Evolutionary conservation across 768 basidiomycete genomes (phyloP).

Genomic region (Leccinum uliginosum): DNA sequence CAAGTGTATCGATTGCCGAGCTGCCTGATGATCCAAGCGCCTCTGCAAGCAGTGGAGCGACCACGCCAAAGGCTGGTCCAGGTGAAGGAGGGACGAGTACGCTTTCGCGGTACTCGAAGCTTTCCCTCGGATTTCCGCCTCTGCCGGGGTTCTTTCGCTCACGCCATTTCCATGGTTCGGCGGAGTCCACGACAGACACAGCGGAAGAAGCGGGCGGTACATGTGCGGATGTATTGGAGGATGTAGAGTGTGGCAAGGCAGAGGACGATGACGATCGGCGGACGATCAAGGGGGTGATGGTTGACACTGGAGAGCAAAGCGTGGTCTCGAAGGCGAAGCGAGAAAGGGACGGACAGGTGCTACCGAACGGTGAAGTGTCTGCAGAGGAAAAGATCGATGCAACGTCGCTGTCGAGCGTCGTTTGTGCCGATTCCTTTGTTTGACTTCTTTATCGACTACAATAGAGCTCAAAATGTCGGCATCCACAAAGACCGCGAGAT

Average conservation of each 20-base stretch:
- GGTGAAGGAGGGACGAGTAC: conserved; percentile 29
- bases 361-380: conserved; percentile 6
- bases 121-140: conserved; percentile 52
- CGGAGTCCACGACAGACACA: conserved; percentile 19
- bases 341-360: conserved; percentile 6
- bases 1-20: conserved; percentile 10
- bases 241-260: conserved; percentile 7
- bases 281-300: conserved; percentile 31
- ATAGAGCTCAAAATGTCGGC: no score
- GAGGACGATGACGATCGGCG: conserved; percentile 44
- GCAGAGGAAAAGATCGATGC: conserved; percentile 22
- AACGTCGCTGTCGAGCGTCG: conserved; percentile 10
- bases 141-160: conserved; percentile 61
- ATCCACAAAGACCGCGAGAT: conserved; percentile 9
- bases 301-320: conserved; percentile 15
- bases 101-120: conserved; percentile 37
- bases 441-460: conserved; percentile 12
- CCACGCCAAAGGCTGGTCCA: conserved; percentile 48
- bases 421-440: conserved; percentile 18
- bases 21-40: conserved; percentile 34
- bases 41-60: conserved; percentile 51
- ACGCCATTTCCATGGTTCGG: conserved; percentile 39
- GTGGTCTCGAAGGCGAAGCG: conserved; percentile 11
- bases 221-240: conserved; percentile 7
- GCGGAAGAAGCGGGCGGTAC: conserved; percentile 17